phyloP scores from a whole-genome alignment of 2,329 filamentous ascomycete genomes.

The Xylariomycetidae sp. region DNA sequence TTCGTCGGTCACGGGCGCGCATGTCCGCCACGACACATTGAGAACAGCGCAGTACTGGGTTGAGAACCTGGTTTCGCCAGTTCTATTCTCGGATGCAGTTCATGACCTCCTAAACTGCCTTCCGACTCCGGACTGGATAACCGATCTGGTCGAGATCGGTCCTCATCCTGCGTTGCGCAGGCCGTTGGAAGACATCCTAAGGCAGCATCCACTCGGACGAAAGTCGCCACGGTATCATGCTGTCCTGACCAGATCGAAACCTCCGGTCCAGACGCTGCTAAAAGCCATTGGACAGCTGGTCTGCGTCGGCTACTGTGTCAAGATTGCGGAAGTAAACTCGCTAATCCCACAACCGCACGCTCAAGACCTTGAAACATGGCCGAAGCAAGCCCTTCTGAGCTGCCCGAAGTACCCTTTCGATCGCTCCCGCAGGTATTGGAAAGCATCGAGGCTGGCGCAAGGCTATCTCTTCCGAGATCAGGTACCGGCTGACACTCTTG shows the following conservation, averaged over 20 bases:
- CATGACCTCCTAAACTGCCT: not conserved
- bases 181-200: slow-evolving; percentile 1
- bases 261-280: not conserved
- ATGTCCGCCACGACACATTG: not conserved
- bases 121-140: not conserved
- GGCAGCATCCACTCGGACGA: too few relatives aligned
- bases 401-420: too few relatives aligned
- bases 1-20: slow-evolving; percentile 1
- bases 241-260: not conserved
- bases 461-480: too few relatives aligned
- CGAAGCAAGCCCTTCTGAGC: too few relatives aligned
- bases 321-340: too few relatives aligned
- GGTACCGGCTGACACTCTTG: too few relatives aligned
- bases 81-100: slow-evolving; percentile 9
- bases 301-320: slow-evolving; percentile 5
- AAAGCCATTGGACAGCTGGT: slow-evolving; percentile 4
- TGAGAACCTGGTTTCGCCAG: slow-evolving; percentile 18
- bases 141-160: slow-evolving; percentile 9
- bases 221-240: slow-evolving; percentile 3
- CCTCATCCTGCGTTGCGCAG: slow-evolving; percentile 5
- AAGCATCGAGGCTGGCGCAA: too few relatives aligned
- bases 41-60: slow-evolving; percentile 18
- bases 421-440: too few relatives aligned
- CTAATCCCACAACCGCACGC: too few relatives aligned
- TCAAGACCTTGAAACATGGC: too few relatives aligned